These are phyloP conservation scores for Nemania sp. DNA, from an alignment of 2,329 filamentous ascomycete genomes.

Conservation along the genomic window DNA sequence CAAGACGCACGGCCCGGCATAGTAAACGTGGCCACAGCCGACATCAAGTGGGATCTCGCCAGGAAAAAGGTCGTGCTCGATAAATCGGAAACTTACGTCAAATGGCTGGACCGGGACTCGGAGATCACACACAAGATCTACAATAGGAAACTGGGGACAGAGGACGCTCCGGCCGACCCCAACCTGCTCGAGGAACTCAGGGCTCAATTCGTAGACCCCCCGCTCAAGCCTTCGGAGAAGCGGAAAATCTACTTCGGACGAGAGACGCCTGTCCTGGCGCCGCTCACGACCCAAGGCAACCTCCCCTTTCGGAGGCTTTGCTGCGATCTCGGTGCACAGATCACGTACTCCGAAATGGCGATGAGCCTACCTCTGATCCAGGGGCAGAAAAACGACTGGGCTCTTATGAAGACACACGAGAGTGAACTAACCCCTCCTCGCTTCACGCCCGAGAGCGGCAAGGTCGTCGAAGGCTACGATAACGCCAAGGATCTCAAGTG, in stretches of 20 bases:
- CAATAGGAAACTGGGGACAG: constrained; percentile 48
- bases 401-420: constrained; percentile 88
- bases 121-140: constrained; percentile 54
- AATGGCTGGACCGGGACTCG: constrained; percentile 75
- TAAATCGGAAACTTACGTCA: constrained; percentile 74
- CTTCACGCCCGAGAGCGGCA: constrained; percentile 57
- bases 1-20: constrained; percentile 62
- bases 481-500: constrained; percentile 84
- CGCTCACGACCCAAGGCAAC: constrained; percentile 95
- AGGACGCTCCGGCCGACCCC: constrained; percentile 45
- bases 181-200: constrained; percentile 66
- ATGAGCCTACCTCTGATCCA: constrained; percentile 88
- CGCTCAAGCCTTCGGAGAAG: constrained; percentile 91
- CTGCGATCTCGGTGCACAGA: constrained; percentile 83
- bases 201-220: constrained; percentile 82
- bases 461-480: constrained; percentile 76
- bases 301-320: constrained; percentile 91
- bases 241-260: constrained; percentile 89
- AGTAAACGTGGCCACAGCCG: constrained; percentile 73
- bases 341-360: constrained; percentile 99
- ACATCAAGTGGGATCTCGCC: constrained; percentile 74
- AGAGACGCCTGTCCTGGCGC: constrained; percentile 91
- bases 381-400: constrained; percentile 91
- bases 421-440: constrained; percentile 76
- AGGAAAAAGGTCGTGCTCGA: constrained; percentile 72